Evolutionary conservation across 2,329 filamentous ascomycete species (phyloP).

Genomic region (Didymella lethalis): DNA sequence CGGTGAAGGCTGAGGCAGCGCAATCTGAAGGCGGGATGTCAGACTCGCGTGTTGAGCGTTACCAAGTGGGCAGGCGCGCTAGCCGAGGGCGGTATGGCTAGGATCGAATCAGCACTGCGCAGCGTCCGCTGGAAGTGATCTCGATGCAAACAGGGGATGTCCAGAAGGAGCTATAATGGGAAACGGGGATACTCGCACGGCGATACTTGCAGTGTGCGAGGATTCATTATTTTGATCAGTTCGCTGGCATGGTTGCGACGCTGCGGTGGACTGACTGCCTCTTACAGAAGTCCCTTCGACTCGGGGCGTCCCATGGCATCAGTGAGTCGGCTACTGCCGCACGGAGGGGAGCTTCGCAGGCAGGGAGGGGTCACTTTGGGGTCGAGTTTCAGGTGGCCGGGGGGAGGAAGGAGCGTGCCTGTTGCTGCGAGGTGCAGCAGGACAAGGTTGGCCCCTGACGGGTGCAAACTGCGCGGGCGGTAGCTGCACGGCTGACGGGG

Average conservation of each 20-base stretch:
- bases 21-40: conserved; percentile 9
- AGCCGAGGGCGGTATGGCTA: conserved; percentile 4
- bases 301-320: conserved; percentile 12
- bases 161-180: neutral
- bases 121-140: conserved; percentile 1
- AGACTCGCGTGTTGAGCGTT: conserved; percentile 5
- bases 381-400: conserved; percentile 14
- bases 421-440: conserved; percentile 13
- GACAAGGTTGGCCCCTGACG: conserved; percentile 6
- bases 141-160: conserved; percentile 11
- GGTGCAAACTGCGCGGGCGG: neutral
- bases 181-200: neutral
- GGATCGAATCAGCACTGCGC: neutral
- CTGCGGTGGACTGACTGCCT: neutral
- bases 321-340: conserved; percentile 14
- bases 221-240: neutral
- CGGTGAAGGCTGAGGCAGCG: conserved; percentile 13
- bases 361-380: conserved; percentile 7
- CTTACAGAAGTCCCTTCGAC: neutral
- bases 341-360: conserved; percentile 6
- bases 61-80: conserved; percentile 10
- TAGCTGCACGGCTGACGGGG: neutral
- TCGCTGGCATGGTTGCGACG: conserved; percentile 9
- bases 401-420: conserved; percentile 5
- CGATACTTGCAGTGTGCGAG: neutral